Percentiles rank a stretch among this genome's conserved stretches.
These are phyloP conservation scores for Aspergillus hiratsukae DNA, from an alignment of 2,329 filamentous ascomycete species.

Conservation along the genomic window DNA sequence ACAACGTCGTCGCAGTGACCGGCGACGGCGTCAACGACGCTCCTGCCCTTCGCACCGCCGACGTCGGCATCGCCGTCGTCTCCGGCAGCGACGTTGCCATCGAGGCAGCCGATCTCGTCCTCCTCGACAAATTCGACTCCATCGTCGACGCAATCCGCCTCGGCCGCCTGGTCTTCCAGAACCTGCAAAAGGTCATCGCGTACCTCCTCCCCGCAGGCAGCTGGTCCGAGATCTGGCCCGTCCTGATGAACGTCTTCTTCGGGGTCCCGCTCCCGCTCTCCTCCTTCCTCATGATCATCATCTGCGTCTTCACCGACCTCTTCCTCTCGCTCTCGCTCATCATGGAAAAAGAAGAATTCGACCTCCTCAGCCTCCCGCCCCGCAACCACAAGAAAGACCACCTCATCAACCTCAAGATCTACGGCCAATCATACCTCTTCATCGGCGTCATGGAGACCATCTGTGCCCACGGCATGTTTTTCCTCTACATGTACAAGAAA, in stretches of 20 bases:
- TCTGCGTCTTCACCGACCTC: conserved; percentile 54
- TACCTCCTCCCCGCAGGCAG: conserved; percentile 50
- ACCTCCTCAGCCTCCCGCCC: conserved; percentile 49
- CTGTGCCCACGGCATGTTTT: conserved; percentile 51
- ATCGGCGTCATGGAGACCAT: conserved; percentile 50
- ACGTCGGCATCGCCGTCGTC: conserved; percentile 33
- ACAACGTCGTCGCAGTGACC: conserved; percentile 40
- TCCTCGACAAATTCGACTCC: conserved; percentile 33
- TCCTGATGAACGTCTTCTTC: conserved; percentile 54
- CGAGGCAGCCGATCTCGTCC: conserved; percentile 37
- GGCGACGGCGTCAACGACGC: conserved; percentile 37
- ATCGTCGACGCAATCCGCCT: conserved; percentile 31
- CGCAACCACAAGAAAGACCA: conserved; percentile 50
- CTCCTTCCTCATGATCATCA: conserved; percentile 56
- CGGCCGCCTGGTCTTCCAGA: conserved; percentile 33
- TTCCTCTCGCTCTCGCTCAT: conserved; percentile 50
- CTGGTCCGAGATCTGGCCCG: conserved; percentile 56
- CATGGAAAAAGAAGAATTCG: conserved; percentile 55
- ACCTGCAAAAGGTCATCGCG: conserved; percentile 35
- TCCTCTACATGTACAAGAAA: conserved; percentile 48
- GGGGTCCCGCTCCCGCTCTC: conserved; percentile 50
- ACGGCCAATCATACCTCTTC: conserved; percentile 51
- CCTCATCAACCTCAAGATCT: conserved; percentile 51
- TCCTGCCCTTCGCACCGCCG: conserved; percentile 29
- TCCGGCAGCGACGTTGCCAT: conserved; percentile 40